A percentile compares a stretch with the other conserved stretches of the same genome.
These are phyloP conservation scores for Tylopilus intermedius DNA, from an alignment of 768 basidiomycete genomes.

Conservation along the genomic window DNA sequence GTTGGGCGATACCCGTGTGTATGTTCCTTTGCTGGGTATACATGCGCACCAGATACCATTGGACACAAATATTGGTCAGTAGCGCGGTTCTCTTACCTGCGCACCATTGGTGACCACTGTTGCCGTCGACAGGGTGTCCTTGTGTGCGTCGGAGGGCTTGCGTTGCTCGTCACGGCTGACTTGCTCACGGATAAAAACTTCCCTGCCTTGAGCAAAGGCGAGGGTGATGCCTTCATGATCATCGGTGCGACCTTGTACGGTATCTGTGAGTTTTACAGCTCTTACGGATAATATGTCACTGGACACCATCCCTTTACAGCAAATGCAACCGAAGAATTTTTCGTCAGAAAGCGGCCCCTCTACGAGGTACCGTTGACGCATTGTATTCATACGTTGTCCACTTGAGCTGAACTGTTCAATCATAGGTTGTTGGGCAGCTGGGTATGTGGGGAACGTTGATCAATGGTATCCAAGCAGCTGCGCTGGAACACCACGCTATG, in stretches of 20 bases:
- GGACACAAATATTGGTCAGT: slow-evolving; percentile 74
- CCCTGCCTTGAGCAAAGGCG: slow-evolving; percentile 57
- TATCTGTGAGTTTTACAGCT: slow-evolving; percentile 53
- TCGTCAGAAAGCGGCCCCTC: slow-evolving; percentile 72
- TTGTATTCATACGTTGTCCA: neutral
- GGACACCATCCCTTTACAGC: slow-evolving; percentile 38
- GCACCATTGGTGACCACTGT: neutral
- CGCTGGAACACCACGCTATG: slow-evolving; percentile 67
- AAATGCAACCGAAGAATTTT: slow-evolving; percentile 85
- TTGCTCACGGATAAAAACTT: slow-evolving; percentile 74
- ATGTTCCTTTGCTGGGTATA: slow-evolving; percentile 80
- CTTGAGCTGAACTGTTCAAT: neutral
- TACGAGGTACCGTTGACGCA: slow-evolving; percentile 52
- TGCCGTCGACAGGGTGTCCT: slow-evolving; percentile 51
- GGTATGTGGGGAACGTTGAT: slow-evolving; percentile 83
- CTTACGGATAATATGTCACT: neutral
- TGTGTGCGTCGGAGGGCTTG: slow-evolving; percentile 71
- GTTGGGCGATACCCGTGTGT: slow-evolving; percentile 88
- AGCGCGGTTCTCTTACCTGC: neutral
- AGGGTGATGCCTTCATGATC: slow-evolving; percentile 85
- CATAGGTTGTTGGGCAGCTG: slow-evolving; percentile 73
- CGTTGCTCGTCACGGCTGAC: slow-evolving; percentile 75
- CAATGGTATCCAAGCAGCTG: slow-evolving; percentile 72
- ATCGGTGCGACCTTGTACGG: slow-evolving; percentile 83
- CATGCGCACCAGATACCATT: slow-evolving; percentile 74